Evolutionary conservation across 805 yeast genomes (phyloP).

Genomic region (Metschnikowia reukaufii): DNA sequence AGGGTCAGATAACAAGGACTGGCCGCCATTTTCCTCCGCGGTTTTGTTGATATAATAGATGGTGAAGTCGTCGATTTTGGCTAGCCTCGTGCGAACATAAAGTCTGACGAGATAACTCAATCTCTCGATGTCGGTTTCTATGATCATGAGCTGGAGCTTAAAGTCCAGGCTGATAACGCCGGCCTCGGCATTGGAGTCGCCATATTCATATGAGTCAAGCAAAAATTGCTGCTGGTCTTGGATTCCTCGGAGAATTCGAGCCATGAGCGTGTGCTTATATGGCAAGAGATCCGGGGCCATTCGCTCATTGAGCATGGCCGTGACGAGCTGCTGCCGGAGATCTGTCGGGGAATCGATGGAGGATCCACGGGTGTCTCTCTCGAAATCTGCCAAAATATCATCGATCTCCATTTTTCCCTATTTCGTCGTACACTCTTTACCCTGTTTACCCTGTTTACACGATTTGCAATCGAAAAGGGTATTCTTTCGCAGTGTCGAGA

Average conservation of each 20-base stretch:
- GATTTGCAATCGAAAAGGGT: too few relatives aligned
- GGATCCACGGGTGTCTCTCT: slow-evolving; percentile 27
- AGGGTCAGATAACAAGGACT: slow-evolving; percentile 46
- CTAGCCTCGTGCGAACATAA: slow-evolving; percentile 73
- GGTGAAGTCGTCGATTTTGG: slow-evolving; percentile 71
- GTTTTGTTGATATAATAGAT: slow-evolving; percentile 51
- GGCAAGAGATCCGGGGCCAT: slow-evolving; percentile 84
- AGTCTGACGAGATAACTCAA: slow-evolving; percentile 78
- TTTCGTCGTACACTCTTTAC: too few relatives aligned
- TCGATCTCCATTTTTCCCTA: slow-evolving; percentile 56
- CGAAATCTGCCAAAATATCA: slow-evolving; percentile 69
- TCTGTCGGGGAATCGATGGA: slow-evolving; percentile 12
- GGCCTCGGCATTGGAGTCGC: slow-evolving; percentile 46
- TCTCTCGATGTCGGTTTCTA: slow-evolving; percentile 90
- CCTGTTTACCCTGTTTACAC: too few relatives aligned
- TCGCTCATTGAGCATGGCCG: slow-evolving; percentile 81
- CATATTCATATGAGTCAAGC: slow-evolving; percentile 73
- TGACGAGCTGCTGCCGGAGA: slow-evolving; percentile 47
- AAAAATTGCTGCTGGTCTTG: slow-evolving; percentile 72
- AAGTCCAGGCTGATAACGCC: slow-evolving; percentile 45
- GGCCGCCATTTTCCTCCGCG: slow-evolving; percentile 23
- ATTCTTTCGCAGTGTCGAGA: too few relatives aligned
- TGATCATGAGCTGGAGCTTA: slow-evolving; percentile 76
- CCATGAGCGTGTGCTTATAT: slow-evolving; percentile 62
- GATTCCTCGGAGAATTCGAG: slow-evolving; percentile 56